Evolutionary conservation across 2,329 filamentous ascomycete species (phyloP).

Genomic region (Ploettnerulaceae sp.): DNA sequence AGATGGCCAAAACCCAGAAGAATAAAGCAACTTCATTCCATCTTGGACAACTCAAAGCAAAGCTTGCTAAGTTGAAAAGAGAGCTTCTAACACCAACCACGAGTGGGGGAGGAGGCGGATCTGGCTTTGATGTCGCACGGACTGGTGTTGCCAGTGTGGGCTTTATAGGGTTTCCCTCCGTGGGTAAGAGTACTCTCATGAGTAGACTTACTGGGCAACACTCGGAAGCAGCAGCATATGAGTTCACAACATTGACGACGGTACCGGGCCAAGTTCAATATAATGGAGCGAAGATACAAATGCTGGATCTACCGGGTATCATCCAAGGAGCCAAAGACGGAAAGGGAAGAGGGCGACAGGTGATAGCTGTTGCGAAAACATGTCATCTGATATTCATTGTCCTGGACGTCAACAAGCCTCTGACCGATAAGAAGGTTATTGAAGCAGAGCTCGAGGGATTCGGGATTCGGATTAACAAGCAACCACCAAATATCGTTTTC

Average conservation of each 20-base stretch:
- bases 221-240: slow-evolving; percentile 94
- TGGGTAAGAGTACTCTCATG: slow-evolving; percentile 98
- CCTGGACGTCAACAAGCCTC: slow-evolving; percentile 94
- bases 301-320: slow-evolving; percentile 97
- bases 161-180: slow-evolving; percentile 97
- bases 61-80: slow-evolving; percentile 94
- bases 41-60: slow-evolving; percentile 94
- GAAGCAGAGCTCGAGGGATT: slow-evolving; percentile 95
- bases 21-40: slow-evolving; percentile 95
- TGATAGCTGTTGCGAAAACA: slow-evolving; percentile 98
- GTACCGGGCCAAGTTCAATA: slow-evolving; percentile 95
- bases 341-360: slow-evolving; percentile 93
- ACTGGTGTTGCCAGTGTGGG: slow-evolving; percentile 96
- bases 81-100: slow-evolving; percentile 84
- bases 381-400: slow-evolving; percentile 99
- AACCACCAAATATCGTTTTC: slow-evolving; percentile 97
- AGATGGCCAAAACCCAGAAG: slow-evolving; percentile 97
- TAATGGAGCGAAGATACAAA: slow-evolving; percentile 96
- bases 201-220: slow-evolving; percentile 91
- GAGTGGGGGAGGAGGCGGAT: slow-evolving; percentile 70
- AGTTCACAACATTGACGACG: slow-evolving; percentile 97
- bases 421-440: slow-evolving; percentile 95
- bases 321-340: slow-evolving; percentile 98
- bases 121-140: slow-evolving; percentile 94
- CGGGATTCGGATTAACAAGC: slow-evolving; percentile 95